Conservation (phyloP, 192 early-diverging fungal genomes). For the Mortierella claussenii region DNA sequence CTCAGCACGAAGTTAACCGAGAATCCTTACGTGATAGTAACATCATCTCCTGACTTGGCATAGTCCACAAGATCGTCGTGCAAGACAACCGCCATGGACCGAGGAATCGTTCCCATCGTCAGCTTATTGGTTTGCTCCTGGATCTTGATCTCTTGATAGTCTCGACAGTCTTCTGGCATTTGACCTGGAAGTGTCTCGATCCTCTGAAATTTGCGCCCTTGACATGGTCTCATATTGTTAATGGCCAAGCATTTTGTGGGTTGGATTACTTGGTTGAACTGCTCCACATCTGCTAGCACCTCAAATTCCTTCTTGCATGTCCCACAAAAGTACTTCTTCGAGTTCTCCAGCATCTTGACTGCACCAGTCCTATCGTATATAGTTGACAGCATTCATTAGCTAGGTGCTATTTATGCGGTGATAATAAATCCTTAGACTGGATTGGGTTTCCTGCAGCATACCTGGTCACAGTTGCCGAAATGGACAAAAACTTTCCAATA, state of each 20-base stretch:
- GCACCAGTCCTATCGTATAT: slow-evolving; percentile 66
- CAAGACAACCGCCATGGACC: slow-evolving; percentile 67
- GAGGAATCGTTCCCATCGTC: slow-evolving; percentile 71
- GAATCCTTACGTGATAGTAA: slow-evolving; percentile 61
- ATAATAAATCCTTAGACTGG: too few relatives aligned
- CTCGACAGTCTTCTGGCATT: slow-evolving; percentile 62
- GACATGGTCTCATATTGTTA: slow-evolving; percentile 51
- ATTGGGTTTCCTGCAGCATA: slow-evolving; percentile 14
- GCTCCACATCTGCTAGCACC: slow-evolving; percentile 70
- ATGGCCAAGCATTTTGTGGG: slow-evolving; percentile 64
- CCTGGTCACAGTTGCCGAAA: slow-evolving; percentile 73
- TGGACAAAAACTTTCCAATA: slow-evolving; percentile 64
- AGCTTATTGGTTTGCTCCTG: slow-evolving; percentile 76
- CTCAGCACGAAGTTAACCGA: not conserved
- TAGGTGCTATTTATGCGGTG: too few relatives aligned
- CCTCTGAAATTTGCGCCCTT: slow-evolving; percentile 63
- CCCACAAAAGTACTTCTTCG: slow-evolving; percentile 60
- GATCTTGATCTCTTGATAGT: slow-evolving; percentile 85
- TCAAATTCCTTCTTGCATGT: slow-evolving; percentile 68
- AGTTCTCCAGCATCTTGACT: slow-evolving; percentile 76
- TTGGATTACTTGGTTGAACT: slow-evolving; percentile 66
- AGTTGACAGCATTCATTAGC: too few relatives aligned
- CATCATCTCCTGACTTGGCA: slow-evolving; percentile 70
- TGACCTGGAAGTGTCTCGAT: slow-evolving; percentile 48
- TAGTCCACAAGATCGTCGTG: slow-evolving; percentile 69